Base-by-base conservation (phyloP, 2,329 filamentous ascomycete species). In the Alternaria sp. region DNA sequence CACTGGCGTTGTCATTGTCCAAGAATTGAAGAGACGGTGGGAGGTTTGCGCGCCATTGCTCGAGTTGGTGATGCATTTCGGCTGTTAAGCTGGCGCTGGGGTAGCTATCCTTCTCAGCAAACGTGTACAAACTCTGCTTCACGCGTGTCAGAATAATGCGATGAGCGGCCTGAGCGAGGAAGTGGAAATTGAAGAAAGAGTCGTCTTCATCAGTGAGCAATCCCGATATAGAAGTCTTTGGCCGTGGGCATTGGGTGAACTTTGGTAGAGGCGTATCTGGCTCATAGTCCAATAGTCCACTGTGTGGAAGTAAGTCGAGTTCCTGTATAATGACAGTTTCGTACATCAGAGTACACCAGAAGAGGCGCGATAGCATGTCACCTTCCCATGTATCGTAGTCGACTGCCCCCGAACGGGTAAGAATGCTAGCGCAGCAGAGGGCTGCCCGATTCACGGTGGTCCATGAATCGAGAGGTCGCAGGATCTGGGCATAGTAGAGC, bases 161-260 rank as follows among this genome's bases (percentile, higher is more conserved):
- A 68, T 86, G 84, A 7, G 85, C 84, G 36, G 85, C 84, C 66
- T 86, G 85, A 27, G 84, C 84, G 6, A 86, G 80, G 62, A 86
- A 86, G 64, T 86, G 85, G 59, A 86, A 86, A 69, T 86, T 84
- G 72, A 85, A 86, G 62, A 84, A 84, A 1, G 84, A 81, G 60
- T 86, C 84, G 56, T 85, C 83, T 40, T 84, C 79, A 48, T 84
- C 79, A 6, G 76, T 77, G 3, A 77, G 50, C 60, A 77, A 27
- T 66, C 74, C 48, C 64, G 75, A 65, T 58, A 76, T 76, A 1
- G 71, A 76, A 4, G 73, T 74, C 60, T 76, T 76, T 1, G 74
- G 73, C 16, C 73, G 69, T 16, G 80, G 80, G 57, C 81, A 85
- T 4, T 76, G 73, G 28, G 81, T 84, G 57, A 86, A 86, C 66